Evolutionary conservation across 805 yeast genomes (phyloP).

Genomic region (Monosporozyma yasuniensis): DNA sequence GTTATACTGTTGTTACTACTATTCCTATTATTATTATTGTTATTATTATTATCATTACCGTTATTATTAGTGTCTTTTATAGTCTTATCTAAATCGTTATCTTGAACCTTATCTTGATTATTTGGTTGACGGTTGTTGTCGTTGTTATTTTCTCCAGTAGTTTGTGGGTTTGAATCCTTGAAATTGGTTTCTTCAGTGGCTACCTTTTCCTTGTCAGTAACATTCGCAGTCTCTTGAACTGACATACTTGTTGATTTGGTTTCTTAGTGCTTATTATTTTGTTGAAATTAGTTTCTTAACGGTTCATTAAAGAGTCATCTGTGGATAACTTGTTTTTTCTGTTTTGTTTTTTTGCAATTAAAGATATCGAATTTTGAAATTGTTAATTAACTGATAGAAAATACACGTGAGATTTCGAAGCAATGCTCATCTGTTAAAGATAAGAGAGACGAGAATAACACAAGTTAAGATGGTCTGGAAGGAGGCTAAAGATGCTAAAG

Average conservation of each 20-base stretch:
- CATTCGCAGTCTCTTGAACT: background rate
- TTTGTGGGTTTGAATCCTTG: background rate
- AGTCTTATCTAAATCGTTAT: background rate
- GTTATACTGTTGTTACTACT: background rate
- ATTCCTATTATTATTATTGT: too few relatives aligned
- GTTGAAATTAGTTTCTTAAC: too few relatives aligned
- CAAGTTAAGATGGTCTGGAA: constrained; percentile 42
- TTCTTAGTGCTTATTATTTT: background rate
- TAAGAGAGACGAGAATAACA: background rate
- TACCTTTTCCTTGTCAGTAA: background rate
- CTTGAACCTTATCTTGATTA: background rate
- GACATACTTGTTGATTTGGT: background rate
- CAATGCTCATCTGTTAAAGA: background rate
- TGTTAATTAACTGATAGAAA: background rate
- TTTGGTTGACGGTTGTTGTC: background rate
- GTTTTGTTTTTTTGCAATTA: background rate
- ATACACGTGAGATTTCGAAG: background rate
- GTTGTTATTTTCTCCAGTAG: background rate
- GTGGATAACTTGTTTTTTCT: background rate
- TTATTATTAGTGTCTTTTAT: background rate
- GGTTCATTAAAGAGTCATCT: background rate
- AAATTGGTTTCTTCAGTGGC: background rate
- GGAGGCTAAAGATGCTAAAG: constrained; percentile 52
- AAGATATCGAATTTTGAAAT: background rate
- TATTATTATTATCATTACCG: background rate